Base-by-base conservation (phyloP, 331 rosid species). In the Rhamnella rubrinervis region DNA sequence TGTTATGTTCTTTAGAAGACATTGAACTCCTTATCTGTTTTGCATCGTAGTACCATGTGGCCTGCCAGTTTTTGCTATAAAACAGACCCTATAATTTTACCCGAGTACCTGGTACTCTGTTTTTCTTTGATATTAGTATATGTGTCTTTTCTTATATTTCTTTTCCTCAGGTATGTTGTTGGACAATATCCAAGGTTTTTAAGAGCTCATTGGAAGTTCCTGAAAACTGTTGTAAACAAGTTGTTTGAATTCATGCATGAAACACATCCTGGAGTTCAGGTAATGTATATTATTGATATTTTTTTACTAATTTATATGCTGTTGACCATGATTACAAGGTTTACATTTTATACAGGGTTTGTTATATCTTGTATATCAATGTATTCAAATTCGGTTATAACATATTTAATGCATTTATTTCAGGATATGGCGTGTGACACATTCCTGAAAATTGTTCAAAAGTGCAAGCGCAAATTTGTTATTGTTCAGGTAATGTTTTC, bases 251-350 rank as follows among this genome's bases (percentile, higher is more conserved):
- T 95, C 73, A 95, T 91, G 99, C 97, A 95, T 21, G 96, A 95
- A 84, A 95, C 96, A 13, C 99, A 95, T 82, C 99, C 99, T 26
- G 99, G 99, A 72, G 99, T 91, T 78, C 99, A 95, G 97, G 99
- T 95, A 63, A 63, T 16, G 78, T 79, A 46, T 62, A 8, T 52
- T 13, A 31, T 46, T 21, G 31, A 31, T 31, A 8, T 40, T 50
- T 31, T 11, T 26, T 12, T 11, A 18, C 1, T 7, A 18, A 7
- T 40, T 25, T 20, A 8, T 41, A 44, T 63, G 6, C 23, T 41
- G 11, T 25, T 15, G 57, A 21, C 21, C 7, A 12, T 58, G 10
- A 58, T 26, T 13, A 21, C 38, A 58, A 23, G 18, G 58, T 1
- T 52, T 8, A 63, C 21, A 12, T 13, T 4, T 10, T 37, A 53